Conservation (phyloP, 2,329 filamentous ascomycete genomes). For the Rasamsonia emersonii region DNA sequence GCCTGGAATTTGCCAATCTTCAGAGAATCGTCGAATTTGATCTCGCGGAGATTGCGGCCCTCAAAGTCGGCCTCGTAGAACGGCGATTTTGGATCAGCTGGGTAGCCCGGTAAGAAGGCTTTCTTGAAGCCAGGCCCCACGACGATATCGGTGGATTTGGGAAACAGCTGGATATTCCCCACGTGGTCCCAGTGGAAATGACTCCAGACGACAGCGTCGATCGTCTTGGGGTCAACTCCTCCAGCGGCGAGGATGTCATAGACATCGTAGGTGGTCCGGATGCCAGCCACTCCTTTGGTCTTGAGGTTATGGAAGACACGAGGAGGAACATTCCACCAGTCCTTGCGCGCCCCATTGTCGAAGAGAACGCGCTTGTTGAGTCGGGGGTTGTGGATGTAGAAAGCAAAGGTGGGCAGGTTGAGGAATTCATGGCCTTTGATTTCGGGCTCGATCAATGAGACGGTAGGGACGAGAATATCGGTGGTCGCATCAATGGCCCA, state of each 20-base stretch:
- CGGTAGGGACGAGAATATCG: constrained; percentile 13
- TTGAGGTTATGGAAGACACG: constrained; percentile 12
- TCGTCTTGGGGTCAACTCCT: constrained; percentile 20
- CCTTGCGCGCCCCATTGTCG: constrained; percentile 22
- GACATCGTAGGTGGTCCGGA: constrained; percentile 19
- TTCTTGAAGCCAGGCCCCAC: constrained; percentile 43
- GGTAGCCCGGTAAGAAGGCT: constrained; percentile 38
- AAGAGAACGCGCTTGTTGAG: constrained; percentile 17
- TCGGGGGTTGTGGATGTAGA: constrained; percentile 12
- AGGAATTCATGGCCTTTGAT: constrained; percentile 15
- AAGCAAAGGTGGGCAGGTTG: constrained; percentile 16
- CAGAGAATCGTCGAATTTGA: constrained; percentile 13
- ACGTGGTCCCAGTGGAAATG: constrained; percentile 45
- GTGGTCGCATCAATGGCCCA: constrained; percentile 14
- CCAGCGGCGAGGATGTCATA: constrained; percentile 25
- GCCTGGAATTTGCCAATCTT: constrained; percentile 20
- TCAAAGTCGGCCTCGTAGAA: constrained; percentile 30
- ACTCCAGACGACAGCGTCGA: constrained; percentile 35
- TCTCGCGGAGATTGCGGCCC: constrained; percentile 17
- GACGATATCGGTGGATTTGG: constrained; percentile 33
- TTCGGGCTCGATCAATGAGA: constrained; percentile 13
- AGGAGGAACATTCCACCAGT: constrained; percentile 21
- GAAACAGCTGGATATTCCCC: constrained; percentile 39
- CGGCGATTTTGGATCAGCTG: constrained; percentile 26
- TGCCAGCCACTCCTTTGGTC: constrained; percentile 12